A percentile compares a stretch with the other conserved stretches of the same genome.
phyloP scores from a whole-genome alignment of 306 rosid genomes.

The Pyrus communis region DNA sequence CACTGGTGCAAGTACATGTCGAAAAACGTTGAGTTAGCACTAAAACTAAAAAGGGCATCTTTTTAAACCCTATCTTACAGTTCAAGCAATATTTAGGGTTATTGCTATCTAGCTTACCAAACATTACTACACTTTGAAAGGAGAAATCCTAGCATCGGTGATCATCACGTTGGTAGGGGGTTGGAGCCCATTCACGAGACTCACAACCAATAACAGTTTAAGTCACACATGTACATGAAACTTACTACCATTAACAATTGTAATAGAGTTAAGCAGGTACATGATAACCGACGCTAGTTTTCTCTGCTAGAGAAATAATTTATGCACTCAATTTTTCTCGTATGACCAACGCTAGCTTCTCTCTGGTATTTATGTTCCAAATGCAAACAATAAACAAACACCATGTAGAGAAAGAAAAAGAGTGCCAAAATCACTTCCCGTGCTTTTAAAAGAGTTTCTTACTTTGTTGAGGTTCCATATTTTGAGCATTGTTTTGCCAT shows the following conservation, averaged over 20 bases:
- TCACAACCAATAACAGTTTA: background rate
- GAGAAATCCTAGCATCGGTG: background rate
- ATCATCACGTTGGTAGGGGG: background rate
- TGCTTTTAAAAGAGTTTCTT: background rate
- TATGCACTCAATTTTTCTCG: no score
- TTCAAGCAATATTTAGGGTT: background rate
- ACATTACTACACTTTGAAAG: background rate
- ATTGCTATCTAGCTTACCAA: background rate
- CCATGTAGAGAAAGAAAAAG: no score
- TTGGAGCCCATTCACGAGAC: background rate
- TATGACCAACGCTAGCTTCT: no score
- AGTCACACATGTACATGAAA: background rate
- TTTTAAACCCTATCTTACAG: background rate
- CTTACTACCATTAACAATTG: no score
- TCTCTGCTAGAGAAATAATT: background rate
- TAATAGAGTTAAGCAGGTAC: background rate
- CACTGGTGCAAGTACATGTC: constrained; percentile 25
- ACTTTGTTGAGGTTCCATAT: constrained; percentile 82
- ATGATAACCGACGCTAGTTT: background rate
- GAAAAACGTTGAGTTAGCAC: background rate
- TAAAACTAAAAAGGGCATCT: background rate
- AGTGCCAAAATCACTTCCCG: background rate
- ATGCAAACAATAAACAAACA: no score
- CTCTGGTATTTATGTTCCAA: no score
- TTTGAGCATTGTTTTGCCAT: constrained; percentile 75